Base-by-base conservation (phyloP, 768 basidiomycete genomes). In the Podaxis sp. region DNA sequence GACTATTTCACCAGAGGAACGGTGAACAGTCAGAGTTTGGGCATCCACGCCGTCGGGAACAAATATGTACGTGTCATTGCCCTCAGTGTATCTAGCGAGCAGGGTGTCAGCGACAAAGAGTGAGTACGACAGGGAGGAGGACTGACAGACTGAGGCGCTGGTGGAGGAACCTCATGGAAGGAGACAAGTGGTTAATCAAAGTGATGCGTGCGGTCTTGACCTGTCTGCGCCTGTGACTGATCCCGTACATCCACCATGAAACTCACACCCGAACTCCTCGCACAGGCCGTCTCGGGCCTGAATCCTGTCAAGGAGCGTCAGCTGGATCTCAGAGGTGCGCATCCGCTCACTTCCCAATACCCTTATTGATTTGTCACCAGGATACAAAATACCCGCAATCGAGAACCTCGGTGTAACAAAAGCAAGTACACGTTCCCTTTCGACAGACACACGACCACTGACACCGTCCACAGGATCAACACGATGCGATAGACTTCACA, bases 391-490 rank as follows among this genome's bases (percentile, higher is more conserved):
- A 67, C 94, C 95, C 58, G 86, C 91, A 60, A 96, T 96, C 73
- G 95, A 96, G 88, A 96, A 96, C 83, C 83, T 96, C 67, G 95
- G 94, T 82, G 91, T 95, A 66, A 93, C 94, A 74, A 88, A 82
- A 82, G 92, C 88, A 74, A 68, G 85, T 63, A 33, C 75, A 44
- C 62, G 56, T 66, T 65, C 61, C 68, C 65, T 52, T 63, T 56
- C 12, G 53, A 36, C 61, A 56, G 51, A 54, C 36, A 44, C 71
- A 65, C 48, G 48, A 62, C 58, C 55, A 38, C 65, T 68, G 40
- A 58, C 51, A 46, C 49, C 40, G 48, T 33, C 13, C 64, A 44
- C 69, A 95, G 91, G 95, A 96, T 79, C 91, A 94, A 77, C 90
- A 96, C 71, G 95, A 96, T 83, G 86, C 89, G 65, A 92, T 96